Conservation (phyloP, 2,329 filamentous ascomycete species). For the Lasiodiplodia theobromae region DNA sequence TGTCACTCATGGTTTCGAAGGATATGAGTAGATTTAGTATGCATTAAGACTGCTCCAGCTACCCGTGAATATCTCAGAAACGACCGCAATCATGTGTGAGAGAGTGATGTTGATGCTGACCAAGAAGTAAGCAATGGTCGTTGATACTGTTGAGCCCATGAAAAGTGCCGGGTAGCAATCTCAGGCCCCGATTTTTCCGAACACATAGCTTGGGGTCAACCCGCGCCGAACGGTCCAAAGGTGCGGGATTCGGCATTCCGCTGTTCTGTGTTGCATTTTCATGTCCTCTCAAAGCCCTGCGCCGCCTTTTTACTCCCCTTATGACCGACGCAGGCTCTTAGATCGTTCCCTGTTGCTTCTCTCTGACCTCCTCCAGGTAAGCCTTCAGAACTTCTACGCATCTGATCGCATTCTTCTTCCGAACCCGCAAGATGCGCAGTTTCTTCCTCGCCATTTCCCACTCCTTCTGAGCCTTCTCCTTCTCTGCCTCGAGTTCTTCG, state of each 20-base stretch:
- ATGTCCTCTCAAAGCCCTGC: neutral
- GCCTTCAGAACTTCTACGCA: neutral
- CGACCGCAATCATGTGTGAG: neutral
- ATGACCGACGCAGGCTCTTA: neutral
- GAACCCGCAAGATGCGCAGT: neutral
- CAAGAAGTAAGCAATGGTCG: neutral
- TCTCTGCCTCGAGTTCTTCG: neutral
- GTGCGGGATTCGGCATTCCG: neutral
- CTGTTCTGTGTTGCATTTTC: neutral
- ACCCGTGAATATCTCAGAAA: neutral
- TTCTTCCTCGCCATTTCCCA: neutral
- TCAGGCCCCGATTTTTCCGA: neutral
- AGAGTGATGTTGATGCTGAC: neutral
- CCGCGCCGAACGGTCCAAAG: neutral
- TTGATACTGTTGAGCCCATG: neutral
- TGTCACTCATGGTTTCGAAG: too few relatives aligned
- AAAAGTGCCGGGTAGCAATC: neutral
- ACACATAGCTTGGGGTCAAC: neutral
- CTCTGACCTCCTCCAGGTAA: neutral
- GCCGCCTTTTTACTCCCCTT: neutral
- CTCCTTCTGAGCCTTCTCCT: neutral
- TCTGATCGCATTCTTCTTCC: neutral
- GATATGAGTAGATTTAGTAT: too few relatives aligned
- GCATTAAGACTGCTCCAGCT: neutral
- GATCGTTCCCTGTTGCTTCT: neutral